Evolutionary conservation across 2,329 filamentous ascomycete species (phyloP).

Genomic region (Bimuria novae-zelandiae): DNA sequence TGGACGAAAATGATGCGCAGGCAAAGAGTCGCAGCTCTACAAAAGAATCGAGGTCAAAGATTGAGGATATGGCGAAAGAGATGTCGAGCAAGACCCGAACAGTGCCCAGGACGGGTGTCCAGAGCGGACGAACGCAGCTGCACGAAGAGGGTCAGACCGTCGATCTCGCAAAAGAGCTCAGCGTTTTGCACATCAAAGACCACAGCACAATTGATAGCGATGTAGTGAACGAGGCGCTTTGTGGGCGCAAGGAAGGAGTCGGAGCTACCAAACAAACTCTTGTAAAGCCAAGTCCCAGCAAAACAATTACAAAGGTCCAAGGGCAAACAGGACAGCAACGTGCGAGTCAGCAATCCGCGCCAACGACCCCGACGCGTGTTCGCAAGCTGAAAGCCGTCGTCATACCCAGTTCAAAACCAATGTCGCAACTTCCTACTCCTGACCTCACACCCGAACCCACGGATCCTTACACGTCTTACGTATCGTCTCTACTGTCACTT

Average conservation of each 20-base stretch:
- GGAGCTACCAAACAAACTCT: conserved; percentile 10
- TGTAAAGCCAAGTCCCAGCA: conserved; percentile 4
- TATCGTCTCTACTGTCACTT: conserved; percentile 33
- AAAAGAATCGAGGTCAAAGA: not conserved
- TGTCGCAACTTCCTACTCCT: conserved; percentile 12
- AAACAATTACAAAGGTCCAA: conserved; percentile 1
- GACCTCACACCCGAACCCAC: conserved; percentile 27
- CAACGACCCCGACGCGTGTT: conserved; percentile 13
- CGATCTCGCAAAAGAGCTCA: conserved; percentile 8
- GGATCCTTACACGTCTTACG: conserved; percentile 32
- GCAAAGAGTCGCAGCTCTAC: not conserved
- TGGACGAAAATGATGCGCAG: not conserved
- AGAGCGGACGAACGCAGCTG: not conserved
- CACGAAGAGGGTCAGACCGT: not conserved
- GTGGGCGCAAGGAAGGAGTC: conserved; percentile 4
- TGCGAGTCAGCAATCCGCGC: conserved; percentile 1
- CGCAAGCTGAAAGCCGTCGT: conserved; percentile 17
- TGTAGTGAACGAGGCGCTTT: too few relatives aligned
- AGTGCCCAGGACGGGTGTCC: not conserved
- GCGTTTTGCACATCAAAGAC: conserved; percentile 1
- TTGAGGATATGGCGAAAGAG: not conserved
- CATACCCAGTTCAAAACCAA: conserved; percentile 16
- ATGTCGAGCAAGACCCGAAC: not conserved
- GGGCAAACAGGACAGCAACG: conserved; percentile 9
- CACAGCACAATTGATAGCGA: too few relatives aligned